Conservation (phyloP, 148 eudicot genomes). For the Beta vulgaris region DNA sequence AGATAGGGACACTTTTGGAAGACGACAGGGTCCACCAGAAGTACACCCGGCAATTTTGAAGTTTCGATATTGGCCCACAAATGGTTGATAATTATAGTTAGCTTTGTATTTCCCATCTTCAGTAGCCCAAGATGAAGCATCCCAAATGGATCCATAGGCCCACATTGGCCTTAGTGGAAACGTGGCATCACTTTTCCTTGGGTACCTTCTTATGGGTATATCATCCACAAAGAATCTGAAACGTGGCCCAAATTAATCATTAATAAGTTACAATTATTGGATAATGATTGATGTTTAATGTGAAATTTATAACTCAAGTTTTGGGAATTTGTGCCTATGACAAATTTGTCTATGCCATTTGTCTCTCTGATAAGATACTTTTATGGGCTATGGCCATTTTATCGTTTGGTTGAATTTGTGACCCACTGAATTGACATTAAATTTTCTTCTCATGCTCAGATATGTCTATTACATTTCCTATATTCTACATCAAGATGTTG, state of each 20-base stretch:
- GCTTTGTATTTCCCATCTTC: constrained; percentile 90
- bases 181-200: constrained; percentile 68
- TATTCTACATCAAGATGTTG: too few species aligned
- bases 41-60: constrained; percentile 78
- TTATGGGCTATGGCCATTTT: too few species aligned
- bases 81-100: constrained; percentile 84
- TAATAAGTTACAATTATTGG: not conserved
- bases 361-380: not conserved
- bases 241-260: constrained; percentile 9
- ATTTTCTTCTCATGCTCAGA: too few species aligned
- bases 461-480: too few species aligned
- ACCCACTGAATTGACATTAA: too few species aligned
- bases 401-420: not conserved
- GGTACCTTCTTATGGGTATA: constrained; percentile 92
- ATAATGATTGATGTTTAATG: not conserved
- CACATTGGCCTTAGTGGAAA: constrained; percentile 95
- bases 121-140: constrained; percentile 98
- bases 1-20: constrained; percentile 52
- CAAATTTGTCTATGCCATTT: not conserved
- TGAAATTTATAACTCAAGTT: not conserved
- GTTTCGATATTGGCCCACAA: constrained; percentile 62
- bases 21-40: constrained; percentile 38
- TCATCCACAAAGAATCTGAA: constrained; percentile 93
- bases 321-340: not conserved
- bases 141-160: constrained; percentile 96